A percentile compares a stretch with the other conserved stretches of the same genome.
Conservation (phyloP, 768 basidiomycete genomes). For the Phanerodontia chrysosporium region DNA sequence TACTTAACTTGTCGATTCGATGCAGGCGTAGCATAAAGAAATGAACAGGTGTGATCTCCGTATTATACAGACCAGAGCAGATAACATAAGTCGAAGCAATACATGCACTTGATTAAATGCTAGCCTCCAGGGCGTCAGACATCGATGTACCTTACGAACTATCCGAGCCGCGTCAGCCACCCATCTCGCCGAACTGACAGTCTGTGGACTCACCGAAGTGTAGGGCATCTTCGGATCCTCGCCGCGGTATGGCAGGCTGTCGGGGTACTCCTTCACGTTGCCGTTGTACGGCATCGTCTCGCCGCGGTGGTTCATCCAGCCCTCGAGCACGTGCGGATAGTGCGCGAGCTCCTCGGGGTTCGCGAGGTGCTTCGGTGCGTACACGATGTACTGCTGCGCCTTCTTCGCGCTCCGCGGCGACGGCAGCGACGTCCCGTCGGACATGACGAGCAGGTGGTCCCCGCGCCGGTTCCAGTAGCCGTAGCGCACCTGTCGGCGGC, state of each 20-base stretch:
- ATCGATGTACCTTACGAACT: background rate
- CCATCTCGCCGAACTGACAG: background rate
- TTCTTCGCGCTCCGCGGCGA: conserved; percentile 26
- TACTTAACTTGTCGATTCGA: too few species aligned
- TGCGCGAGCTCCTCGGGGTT: conserved; percentile 57
- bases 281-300: conserved; percentile 36
- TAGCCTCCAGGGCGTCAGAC: background rate
- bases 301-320: conserved; percentile 54
- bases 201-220: conserved; percentile 38
- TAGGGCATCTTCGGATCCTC: conserved; percentile 53
- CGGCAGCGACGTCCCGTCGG: background rate
- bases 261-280: conserved; percentile 52
- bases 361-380: conserved; percentile 51
- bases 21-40: too few species aligned
- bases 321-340: conserved; percentile 53
- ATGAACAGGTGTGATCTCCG: too few species aligned
- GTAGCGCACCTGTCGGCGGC: conserved; percentile 34
- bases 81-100: background rate
- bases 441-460: conserved; percentile 44
- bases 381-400: conserved; percentile 52
- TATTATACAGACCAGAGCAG: background rate
- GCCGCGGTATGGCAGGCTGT: conserved; percentile 58
- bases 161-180: background rate
- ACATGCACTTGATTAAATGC: background rate
- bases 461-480: conserved; percentile 78